phyloP scores from a whole-genome alignment of 2,329 filamentous ascomycete species.

The Seiridium unicorne region DNA sequence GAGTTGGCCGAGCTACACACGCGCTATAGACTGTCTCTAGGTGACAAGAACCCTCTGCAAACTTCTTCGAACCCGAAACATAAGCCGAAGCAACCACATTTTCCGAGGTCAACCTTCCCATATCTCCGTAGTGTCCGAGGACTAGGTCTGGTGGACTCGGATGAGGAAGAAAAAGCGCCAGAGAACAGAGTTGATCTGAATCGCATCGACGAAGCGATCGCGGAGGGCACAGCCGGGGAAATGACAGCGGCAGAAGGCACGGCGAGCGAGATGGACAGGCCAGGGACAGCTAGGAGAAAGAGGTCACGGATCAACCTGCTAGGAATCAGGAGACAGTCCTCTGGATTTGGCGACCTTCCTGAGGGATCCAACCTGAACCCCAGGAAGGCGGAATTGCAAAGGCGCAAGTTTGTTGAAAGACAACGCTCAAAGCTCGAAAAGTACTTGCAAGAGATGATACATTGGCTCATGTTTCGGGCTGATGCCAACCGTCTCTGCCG shows the following conservation, averaged over 20 bases:
- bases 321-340: conserved; percentile 49
- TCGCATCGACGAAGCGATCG: conserved; percentile 22
- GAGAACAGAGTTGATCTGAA: conserved; percentile 31
- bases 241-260: conserved; percentile 59
- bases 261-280: conserved; percentile 66
- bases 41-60: conserved; percentile 79
- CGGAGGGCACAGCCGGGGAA: conserved; percentile 41
- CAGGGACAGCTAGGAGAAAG: conserved; percentile 37
- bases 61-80: conserved; percentile 63
- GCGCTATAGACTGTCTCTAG: conserved; percentile 85
- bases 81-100: conserved; percentile 80
- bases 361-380: conserved; percentile 39
- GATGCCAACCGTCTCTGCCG: conserved; percentile 96
- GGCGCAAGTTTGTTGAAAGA: conserved; percentile 69
- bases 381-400: conserved; percentile 55
- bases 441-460: conserved; percentile 91
- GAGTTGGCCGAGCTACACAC: conserved; percentile 93
- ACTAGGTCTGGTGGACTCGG: conserved; percentile 71
- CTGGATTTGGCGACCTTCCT: conserved; percentile 44
- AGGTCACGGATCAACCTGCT: conserved; percentile 54
- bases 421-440: conserved; percentile 84
- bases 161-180: conserved; percentile 61
- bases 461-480: conserved; percentile 93
- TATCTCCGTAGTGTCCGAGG: conserved; percentile 76
- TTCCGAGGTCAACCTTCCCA: conserved; percentile 85